phyloP scores from a whole-genome alignment of 345 rosid genomes.

The Lepidium africanum region DNA sequence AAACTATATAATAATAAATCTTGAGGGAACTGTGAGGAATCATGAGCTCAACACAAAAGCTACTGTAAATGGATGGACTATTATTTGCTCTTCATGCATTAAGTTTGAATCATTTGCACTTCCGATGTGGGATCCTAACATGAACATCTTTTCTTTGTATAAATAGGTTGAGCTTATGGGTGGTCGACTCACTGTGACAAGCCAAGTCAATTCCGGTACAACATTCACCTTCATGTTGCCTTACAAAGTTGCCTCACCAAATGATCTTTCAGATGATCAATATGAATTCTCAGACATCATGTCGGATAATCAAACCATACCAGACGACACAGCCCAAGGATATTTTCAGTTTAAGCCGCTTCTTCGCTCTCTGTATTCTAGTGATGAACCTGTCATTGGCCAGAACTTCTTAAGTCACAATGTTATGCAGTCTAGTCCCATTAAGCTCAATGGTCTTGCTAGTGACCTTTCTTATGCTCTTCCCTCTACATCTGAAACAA shows the following conservation, averaged over 20 bases:
- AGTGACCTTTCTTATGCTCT: too few relatives aligned
- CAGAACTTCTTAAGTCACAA: constrained; percentile 27
- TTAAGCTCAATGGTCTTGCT: constrained; percentile 16
- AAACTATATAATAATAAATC: background rate
- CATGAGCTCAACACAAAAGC: too few relatives aligned
- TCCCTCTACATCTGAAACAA: constrained; percentile 5
- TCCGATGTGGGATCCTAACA: too few relatives aligned
- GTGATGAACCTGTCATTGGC: background rate
- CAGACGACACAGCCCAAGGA: constrained; percentile 59
- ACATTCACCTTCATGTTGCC: constrained; percentile 66
- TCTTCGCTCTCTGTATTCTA: constrained; percentile 22
- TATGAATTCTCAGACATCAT: constrained; percentile 32
- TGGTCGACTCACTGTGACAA: constrained; percentile 67
- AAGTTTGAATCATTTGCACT: too few relatives aligned
- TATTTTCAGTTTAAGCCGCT: constrained; percentile 71
- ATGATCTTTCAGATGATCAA: constrained; percentile 49
- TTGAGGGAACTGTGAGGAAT: background rate
- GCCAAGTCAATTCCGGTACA: constrained; percentile 55
- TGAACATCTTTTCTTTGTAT: background rate
- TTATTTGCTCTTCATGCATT: too few relatives aligned
- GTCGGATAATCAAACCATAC: constrained; percentile 35
- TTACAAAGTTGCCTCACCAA: constrained; percentile 44
- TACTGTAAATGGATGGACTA: too few relatives aligned
- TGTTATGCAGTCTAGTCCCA: constrained; percentile 33
- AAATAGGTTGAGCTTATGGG: constrained; percentile 73